Evolutionary conservation across 106 monocot species (phyloP).

Genomic region (Apostasia shenzhenica): DNA sequence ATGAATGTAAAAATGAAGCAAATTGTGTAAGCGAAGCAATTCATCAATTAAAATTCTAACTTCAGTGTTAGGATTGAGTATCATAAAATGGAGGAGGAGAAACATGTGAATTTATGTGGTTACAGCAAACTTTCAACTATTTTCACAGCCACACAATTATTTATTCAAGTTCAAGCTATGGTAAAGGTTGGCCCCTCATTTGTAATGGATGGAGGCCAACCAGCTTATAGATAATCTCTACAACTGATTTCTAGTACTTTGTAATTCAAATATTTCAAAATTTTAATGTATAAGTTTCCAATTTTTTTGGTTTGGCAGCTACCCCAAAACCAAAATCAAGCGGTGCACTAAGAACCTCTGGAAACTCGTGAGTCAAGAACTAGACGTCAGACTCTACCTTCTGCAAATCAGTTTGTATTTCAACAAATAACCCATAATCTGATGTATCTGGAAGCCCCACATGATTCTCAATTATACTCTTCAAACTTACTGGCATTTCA

Average conservation of each 20-base stretch:
- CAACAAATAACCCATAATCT: constrained; percentile 39
- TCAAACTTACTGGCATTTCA: constrained; percentile 45
- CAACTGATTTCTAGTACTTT: too few relatives aligned
- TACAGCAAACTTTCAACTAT: neutral
- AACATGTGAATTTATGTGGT: neutral
- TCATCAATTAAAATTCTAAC: too few relatives aligned
- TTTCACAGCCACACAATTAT: too few relatives aligned
- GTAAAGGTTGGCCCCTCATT: too few relatives aligned
- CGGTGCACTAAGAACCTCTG: neutral
- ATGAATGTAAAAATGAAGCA: neutral
- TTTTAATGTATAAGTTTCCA: too few relatives aligned
- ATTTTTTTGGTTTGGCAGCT: too few relatives aligned
- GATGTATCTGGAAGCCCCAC: constrained; percentile 61
- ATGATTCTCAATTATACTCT: constrained; percentile 37
- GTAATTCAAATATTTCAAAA: too few relatives aligned
- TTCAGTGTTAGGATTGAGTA: too few relatives aligned
- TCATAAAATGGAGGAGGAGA: neutral
- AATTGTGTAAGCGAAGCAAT: neutral
- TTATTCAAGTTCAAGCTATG: too few relatives aligned
- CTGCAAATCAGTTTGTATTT: constrained; percentile 42
- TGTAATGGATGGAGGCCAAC: too few relatives aligned
- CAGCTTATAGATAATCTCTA: too few relatives aligned
- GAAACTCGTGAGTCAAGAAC: neutral
- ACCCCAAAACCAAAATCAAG: too few relatives aligned
- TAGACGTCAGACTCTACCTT: constrained; percentile 33